Base-by-base conservation (phyloP, 179 eudicot genomes). In the Spinacia oleracea region DNA sequence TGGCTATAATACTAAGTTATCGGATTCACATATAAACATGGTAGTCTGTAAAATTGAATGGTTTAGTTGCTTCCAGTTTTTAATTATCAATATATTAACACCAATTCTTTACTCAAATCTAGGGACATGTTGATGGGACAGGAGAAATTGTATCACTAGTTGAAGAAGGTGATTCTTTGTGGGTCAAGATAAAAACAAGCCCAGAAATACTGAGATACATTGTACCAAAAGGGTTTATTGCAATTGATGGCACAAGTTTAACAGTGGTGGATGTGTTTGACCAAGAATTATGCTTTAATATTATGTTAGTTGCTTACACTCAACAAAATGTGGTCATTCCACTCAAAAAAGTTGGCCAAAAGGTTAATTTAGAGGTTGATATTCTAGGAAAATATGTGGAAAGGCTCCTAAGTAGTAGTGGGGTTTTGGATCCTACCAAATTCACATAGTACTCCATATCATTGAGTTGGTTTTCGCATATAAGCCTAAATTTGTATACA, bases 361-460 rank as follows among this genome's bases (percentile, higher is more conserved):
- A 96, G 91, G 99, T 96, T 77, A 96, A 96, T 85, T 78, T 96
- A 83, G 99, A 96, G 82, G 98, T 93, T 42, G 99, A 93, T 90
- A 91, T 96, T 65, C 87, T 96, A 73, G 99, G 98, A 16, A 96
- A 95, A 81, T 95, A 93, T 83, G 98, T 91, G 50, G 97, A 90
- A 87, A 85, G 98, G 83, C 87, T 96, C 64, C 90, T 96, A 0
- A 83, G 81, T 15, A 83, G 81, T 15, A 23, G 58, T 46, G 73
- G 73, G 3, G 23, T 69, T 69, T 51, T 42, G 10, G 53, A 69
- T 69, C 16, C 55, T 23, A 42, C 53, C 10, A 67, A 67, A 15
- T 68, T n/a, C n/a, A n/a, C n/a, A n/a, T n/a, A n/a, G n/a, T n/a
- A n/a, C n/a, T n/a, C n/a, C 51, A n/a, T 68, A 68, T 2, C 1